These are phyloP conservation scores for Caloboletus inedulis DNA, from an alignment of 1,284 basidiomycete species.

Conservation along the genomic window DNA sequence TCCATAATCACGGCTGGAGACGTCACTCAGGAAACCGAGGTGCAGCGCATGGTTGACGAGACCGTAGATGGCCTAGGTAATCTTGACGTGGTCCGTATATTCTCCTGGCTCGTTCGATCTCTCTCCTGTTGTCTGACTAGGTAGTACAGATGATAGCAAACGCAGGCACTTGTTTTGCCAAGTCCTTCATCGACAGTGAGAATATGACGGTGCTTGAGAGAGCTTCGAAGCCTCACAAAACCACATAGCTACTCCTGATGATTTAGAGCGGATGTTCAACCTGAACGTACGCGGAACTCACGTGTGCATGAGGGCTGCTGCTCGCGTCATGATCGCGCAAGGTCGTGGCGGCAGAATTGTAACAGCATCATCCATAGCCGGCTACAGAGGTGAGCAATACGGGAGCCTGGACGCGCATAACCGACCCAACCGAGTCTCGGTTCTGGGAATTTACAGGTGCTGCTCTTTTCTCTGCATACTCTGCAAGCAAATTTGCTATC, in stretches of 20 bases:
- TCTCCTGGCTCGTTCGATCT: background rate
- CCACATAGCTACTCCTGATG: background rate
- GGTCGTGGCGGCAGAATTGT: conserved; percentile 6
- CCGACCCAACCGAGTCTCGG: background rate
- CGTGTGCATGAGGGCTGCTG: conserved; percentile 3
- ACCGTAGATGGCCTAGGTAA: background rate
- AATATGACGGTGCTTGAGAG: background rate
- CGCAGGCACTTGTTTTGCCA: conserved; percentile 7
- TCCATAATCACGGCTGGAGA: conserved; percentile 1
- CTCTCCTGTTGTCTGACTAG: background rate
- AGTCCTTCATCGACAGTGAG: conserved; percentile 5
- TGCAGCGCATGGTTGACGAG: conserved; percentile 3
- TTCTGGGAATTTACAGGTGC: background rate
- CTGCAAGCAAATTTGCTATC: conserved; percentile 8
- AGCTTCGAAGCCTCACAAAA: background rate
- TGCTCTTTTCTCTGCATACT: conserved; percentile 6
- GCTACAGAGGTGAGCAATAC: conserved; percentile 1
- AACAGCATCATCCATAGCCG: conserved; percentile 6
- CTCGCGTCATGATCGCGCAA: conserved; percentile 4
- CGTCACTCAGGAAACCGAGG: conserved; percentile 3
- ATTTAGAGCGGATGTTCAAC: conserved; percentile 1
- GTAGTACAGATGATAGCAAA: conserved; percentile 2
- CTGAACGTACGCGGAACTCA: conserved; percentile 8
- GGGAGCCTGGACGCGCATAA: too few relatives aligned
- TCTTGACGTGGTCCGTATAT: conserved; percentile 3